Evolutionary conservation across 441 rosid genomes (phyloP).

Genomic region (Kokia cookei): DNA sequence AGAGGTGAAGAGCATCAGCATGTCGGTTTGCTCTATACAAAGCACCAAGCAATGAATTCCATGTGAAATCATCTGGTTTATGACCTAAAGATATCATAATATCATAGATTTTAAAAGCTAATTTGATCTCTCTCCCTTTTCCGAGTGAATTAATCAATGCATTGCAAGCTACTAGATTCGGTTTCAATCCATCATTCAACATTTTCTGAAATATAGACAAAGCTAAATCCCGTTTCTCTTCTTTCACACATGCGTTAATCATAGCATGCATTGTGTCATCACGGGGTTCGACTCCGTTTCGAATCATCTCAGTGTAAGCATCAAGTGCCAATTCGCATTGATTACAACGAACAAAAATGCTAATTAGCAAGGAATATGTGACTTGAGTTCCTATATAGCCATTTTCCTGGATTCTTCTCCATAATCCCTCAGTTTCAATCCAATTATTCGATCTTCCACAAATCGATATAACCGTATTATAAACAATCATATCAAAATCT

Average conservation of each 20-base stretch:
- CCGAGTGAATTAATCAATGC: slow-evolving; percentile 69
- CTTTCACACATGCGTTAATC: slow-evolving; percentile 53
- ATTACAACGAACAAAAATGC: slow-evolving; percentile 64
- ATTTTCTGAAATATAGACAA: slow-evolving; percentile 46
- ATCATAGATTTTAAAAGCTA: slow-evolving; percentile 51
- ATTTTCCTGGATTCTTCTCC: slow-evolving; percentile 54
- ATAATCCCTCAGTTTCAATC: slow-evolving; percentile 50
- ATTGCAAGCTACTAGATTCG: slow-evolving; percentile 65
- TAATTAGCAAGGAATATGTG: slow-evolving; percentile 56
- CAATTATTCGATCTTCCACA: slow-evolving; percentile 55
- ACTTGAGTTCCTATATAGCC: slow-evolving; percentile 49
- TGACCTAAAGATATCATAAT: slow-evolving; percentile 36
- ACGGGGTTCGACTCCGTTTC: slow-evolving; percentile 37
- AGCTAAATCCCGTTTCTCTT: slow-evolving; percentile 58
- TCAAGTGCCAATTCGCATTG: slow-evolving; percentile 59
- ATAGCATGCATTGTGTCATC: slow-evolving; percentile 54
- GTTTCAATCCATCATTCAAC: slow-evolving; percentile 41
- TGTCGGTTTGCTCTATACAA: slow-evolving; percentile 43
- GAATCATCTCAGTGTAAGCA: slow-evolving; percentile 68
- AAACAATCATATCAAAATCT: slow-evolving; percentile 57
- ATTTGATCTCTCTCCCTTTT: slow-evolving; percentile 52
- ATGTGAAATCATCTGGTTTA: slow-evolving; percentile 60
- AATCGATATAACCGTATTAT: slow-evolving; percentile 67
- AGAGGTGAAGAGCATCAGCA: slow-evolving; percentile 44
- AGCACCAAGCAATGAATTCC: slow-evolving; percentile 68